Evolutionary conservation across 2,329 filamentous ascomycete species (phyloP), one percentile per base, ranked within the genome.

Genomic region (Monilinia laxa): DNA sequence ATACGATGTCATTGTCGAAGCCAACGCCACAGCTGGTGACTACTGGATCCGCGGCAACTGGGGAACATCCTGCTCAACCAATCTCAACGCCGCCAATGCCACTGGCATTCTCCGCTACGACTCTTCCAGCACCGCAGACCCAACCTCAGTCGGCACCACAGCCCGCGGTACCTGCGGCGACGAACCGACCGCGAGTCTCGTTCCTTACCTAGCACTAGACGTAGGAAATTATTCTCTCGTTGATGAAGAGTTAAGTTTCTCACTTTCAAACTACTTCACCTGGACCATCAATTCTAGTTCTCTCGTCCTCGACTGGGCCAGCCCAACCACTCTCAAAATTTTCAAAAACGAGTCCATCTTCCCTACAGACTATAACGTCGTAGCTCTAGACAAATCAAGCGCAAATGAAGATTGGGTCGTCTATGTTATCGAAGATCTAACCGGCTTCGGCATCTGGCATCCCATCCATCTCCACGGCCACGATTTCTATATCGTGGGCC

Each of bases 11-110:
- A 72, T 84, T 11, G 82, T 86, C 62, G 81, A 79, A 52, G 84
- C 83, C 16, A 75, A 82, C 80, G 88, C 49, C 82, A 85, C 1
- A 78, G 81, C 62, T 84, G 84, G 79, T 14, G 80, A 84, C 66
- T 88, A 85, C 74, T 88, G 88, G 72, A 80, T 84, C 2, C 81
- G 84, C 63, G 80, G 81, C 66, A 77, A 76, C 3, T 74, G 72
- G 71, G 67, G 80, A 59, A 84, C 83, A 3, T 72, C 85, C 0
- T 90, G 88, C 0, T 84, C 82, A 3, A 79, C 90, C 55, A 82
- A 89, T 56, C 72, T 79, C 7, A 81, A 88, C 58, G 80, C 89
- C 70, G 79, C 78, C 1, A 77, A 78, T 73, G 68, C 79, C 77
- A 75, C 76, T 59, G 69, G 74, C 75, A 71, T 81, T 14, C 74